A percentile compares a stretch with the other conserved stretches of the same genome.
Evolutionary conservation across 2,329 filamentous ascomycete species (phyloP).

Genomic region (Penicillium brasilianum): DNA sequence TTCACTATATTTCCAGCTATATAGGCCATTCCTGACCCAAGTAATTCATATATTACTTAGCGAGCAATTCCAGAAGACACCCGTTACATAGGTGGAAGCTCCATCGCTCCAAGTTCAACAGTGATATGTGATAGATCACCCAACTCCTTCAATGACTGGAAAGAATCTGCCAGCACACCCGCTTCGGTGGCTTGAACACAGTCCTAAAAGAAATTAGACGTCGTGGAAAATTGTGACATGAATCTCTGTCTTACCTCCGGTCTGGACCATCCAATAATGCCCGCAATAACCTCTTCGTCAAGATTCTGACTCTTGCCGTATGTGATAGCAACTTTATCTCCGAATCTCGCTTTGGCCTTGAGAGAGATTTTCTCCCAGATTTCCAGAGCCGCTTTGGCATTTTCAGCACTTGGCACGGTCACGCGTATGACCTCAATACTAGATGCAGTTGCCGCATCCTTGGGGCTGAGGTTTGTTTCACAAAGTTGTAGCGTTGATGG

Average conservation of each 20-base stretch:
- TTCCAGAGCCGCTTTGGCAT: not conserved
- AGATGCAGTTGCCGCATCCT: slow-evolving; percentile 6
- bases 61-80: too few species aligned
- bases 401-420: not conserved
- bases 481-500: slow-evolving; percentile 15
- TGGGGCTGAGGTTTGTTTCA: slow-evolving; percentile 9
- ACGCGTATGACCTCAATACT: slow-evolving; percentile 15
- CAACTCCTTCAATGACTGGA: not conserved
- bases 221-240: not conserved
- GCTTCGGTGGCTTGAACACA: not conserved
- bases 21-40: too few species aligned
- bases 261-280: slow-evolving; percentile 7
- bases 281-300: slow-evolving; percentile 7
- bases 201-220: not conserved
- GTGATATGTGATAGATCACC: not conserved
- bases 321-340: not conserved
- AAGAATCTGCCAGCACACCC: not conserved
- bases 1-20: too few species aligned
- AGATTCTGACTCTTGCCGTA: slow-evolving; percentile 18
- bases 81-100: not conserved
- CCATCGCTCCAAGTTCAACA: not conserved
- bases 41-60: too few species aligned
- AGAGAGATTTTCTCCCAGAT: slow-evolving; percentile 3
- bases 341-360: not conserved
- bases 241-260: not conserved